A percentile compares a stretch with the other conserved stretches of the same genome.
phyloP scores from a whole-genome alignment of 176 grass and related monocot genomes.

The Triticum urartu region DNA sequence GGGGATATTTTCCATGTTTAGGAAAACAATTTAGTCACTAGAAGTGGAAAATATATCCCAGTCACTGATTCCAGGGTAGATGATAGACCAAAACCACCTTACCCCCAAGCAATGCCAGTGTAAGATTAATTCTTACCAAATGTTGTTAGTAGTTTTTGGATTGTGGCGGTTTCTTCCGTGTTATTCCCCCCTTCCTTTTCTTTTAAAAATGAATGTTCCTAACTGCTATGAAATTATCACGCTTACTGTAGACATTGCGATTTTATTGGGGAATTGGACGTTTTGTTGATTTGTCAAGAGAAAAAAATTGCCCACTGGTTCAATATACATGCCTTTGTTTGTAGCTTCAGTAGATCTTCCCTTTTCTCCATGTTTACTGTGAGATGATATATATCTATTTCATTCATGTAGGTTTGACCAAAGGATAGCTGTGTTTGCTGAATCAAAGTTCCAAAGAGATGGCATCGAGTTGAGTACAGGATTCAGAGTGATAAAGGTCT shows the following conservation, averaged over 20 bases:
- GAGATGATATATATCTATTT: conserved; percentile 14
- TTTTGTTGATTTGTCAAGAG: not conserved
- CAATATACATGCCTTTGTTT: not conserved
- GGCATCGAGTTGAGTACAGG: conserved; percentile 84
- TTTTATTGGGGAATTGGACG: not conserved
- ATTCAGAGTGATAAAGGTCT: conserved; percentile 73
- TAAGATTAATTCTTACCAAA: not conserved
- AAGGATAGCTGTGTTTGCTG: conserved; percentile 80
- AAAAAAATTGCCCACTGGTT: not conserved
- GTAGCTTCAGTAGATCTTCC: not conserved
- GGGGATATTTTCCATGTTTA: not conserved
- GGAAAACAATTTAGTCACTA: not conserved
- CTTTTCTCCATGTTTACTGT: not conserved
- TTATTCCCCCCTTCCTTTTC: not conserved
- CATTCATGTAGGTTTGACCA: conserved; percentile 69
- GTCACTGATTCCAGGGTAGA: not conserved
- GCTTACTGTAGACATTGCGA: not conserved
- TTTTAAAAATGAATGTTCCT: not conserved
- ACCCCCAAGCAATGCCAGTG: not conserved
- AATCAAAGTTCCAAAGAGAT: conserved; percentile 82
- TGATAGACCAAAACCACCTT: not conserved
- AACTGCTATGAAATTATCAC: not conserved
- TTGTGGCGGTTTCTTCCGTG: not conserved
- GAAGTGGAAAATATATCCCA: not conserved
- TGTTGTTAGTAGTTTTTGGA: not conserved